These are phyloP conservation scores for Saccharomycopsis schoenii DNA, from an alignment of 805 yeast genomes.

Conservation along the genomic window DNA sequence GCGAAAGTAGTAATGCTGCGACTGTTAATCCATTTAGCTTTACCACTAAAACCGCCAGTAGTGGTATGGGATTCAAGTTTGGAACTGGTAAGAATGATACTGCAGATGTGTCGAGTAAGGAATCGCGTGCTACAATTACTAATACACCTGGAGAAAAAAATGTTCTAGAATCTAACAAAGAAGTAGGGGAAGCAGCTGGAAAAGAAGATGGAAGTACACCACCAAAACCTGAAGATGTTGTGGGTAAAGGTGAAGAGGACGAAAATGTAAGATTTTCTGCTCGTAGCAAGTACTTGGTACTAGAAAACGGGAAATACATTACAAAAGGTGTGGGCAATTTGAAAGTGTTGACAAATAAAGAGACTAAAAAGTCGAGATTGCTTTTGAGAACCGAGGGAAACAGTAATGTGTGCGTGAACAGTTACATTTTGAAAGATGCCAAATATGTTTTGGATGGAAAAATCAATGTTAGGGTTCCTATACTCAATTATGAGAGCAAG, in stretches of 20 bases:
- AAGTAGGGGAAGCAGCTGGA: background rate
- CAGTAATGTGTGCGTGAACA: conserved; percentile 13
- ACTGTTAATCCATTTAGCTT: background rate
- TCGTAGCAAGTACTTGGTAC: conserved; percentile 7
- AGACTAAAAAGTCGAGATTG: conserved; percentile 11
- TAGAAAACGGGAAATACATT: conserved; percentile 7
- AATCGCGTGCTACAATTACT: background rate
- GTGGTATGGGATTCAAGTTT: background rate
- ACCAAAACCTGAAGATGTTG: conserved; percentile 4
- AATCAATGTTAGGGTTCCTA: conserved; percentile 14
- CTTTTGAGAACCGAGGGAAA: conserved; percentile 17
- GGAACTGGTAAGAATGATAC: background rate
- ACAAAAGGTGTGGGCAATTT: conserved; percentile 16
- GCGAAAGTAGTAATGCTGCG: background rate
- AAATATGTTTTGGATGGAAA: conserved; percentile 11
- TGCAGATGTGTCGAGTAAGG: background rate
- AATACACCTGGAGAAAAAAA: background rate
- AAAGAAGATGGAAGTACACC: background rate
- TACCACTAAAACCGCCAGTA: background rate
- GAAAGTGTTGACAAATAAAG: conserved; percentile 9
- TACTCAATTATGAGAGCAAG: conserved; percentile 9
- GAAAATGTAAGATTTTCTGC: conserved; percentile 13
- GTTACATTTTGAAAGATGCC: conserved; percentile 12
- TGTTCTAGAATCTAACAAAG: background rate
- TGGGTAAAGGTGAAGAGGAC: conserved; percentile 15